These are phyloP conservation scores for Penicillium sclerotigenum DNA, from an alignment of 2,329 filamentous ascomycete species.

Conservation along the genomic window DNA sequence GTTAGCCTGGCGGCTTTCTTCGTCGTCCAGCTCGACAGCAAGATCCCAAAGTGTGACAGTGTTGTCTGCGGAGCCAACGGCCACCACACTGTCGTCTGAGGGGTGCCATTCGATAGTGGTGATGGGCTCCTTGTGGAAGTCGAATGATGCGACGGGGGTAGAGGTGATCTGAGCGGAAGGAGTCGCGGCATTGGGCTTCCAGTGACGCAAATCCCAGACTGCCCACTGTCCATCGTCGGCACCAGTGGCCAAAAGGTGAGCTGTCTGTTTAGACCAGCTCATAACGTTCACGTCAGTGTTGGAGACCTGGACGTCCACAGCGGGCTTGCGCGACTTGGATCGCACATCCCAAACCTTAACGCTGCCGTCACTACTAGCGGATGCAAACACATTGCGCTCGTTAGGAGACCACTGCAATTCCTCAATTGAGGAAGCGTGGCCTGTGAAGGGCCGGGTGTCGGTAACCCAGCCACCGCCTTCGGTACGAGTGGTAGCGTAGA, in stretches of 20 bases:
- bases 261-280: conserved; percentile 86
- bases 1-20: conserved; percentile 87
- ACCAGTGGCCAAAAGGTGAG: conserved; percentile 85
- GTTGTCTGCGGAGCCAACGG: conserved; percentile 87
- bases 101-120: conserved; percentile 97
- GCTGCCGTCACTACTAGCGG: conserved; percentile 88
- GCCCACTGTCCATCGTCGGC: conserved; percentile 92
- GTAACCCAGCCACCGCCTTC: conserved; percentile 88
- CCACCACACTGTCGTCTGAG: conserved; percentile 91
- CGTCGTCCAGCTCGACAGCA: conserved; percentile 92
- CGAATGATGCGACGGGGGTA: conserved; percentile 85
- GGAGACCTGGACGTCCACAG: conserved; percentile 80
- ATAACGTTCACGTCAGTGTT: conserved; percentile 91
- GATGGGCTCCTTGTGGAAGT: conserved; percentile 94
- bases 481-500: conserved; percentile 81
- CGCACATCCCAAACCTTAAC: conserved; percentile 95
- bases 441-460: conserved; percentile 76
- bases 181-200: conserved; percentile 66
- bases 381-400: conserved; percentile 90
- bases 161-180: conserved; percentile 54
- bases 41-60: conserved; percentile 96
- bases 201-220: conserved; percentile 93
- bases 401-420: conserved; percentile 96
- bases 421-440: conserved; percentile 82
- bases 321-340: conserved; percentile 83